Evolutionary conservation across 73 alveolate species (phyloP), one percentile per base, ranked within the genome.

Genomic region (Paramecium bursaria): DNA sequence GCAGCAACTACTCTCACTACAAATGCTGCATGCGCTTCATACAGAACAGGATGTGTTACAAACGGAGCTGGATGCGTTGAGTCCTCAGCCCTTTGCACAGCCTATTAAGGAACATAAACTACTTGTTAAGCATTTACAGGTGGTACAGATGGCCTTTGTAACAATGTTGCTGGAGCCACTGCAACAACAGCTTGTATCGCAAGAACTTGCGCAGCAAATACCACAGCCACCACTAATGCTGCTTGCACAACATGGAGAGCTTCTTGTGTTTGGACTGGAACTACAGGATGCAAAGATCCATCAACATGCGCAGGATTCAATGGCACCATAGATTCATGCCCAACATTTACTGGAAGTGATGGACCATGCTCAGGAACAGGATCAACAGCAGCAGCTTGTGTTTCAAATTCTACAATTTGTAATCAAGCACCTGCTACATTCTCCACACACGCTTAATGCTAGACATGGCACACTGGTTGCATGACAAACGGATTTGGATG

Each of bases 401-500:
- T 57, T 1, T 25, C 10, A 42, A 67, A 26, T 4, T n/a, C n/a
- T n/a, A n/a, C n/a, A n/a, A 47, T 67, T 1, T 67, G 82, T n/a
- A 67, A 39, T 21, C 60, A 67, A 39, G 82, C 82, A 13, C 60
- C 82, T 25, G 44, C 33, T 42, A 67, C 47, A 10, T 42, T 67
- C 44, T 39, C 17, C 17, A 67, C 82, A 2, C 60, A 67, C 44
- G 29, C 49, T 14, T 53, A 67, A 7, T 67, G 82, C 13, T n/a
- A n/a, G n/a, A n/a, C n/a, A n/a, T n/a, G n/a, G n/a, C n/a, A n/a
- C n/a, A 39, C 22, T 6, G 54, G 54, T 33, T 61, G 80, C 23
- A 17, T 61, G 3, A 61, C 80, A 33, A 61, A 61, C 21, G 80
- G 80, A 33, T 35, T 35, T 13, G 80, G 80, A 61, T 61, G 80